Evolutionary conservation across 2,329 filamentous ascomycete genomes (phyloP).

Genomic region (Furcasterigmium furcatum): DNA sequence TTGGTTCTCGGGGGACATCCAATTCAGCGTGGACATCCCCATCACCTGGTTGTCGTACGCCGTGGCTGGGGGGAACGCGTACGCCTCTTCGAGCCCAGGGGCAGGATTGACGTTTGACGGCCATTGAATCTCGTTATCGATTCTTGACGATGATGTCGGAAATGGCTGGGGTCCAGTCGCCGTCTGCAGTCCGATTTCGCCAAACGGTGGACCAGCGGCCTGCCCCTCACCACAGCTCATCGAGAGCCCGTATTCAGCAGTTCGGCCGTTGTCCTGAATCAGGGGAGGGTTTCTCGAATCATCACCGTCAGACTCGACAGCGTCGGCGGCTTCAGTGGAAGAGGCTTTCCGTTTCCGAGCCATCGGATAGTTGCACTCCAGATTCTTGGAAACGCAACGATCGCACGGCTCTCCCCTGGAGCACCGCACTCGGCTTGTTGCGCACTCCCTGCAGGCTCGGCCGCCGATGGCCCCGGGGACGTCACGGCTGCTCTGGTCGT

Average conservation of each 20-base stretch:
- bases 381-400: conserved; percentile 3
- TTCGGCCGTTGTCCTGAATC: no score
- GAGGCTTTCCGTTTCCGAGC: conserved; percentile 2
- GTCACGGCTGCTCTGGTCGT: not conserved
- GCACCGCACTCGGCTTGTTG: conserved; percentile 8
- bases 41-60: not conserved
- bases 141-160: not conserved
- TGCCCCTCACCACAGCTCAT: no score
- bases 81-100: not conserved
- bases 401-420: conserved; percentile 7
- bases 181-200: not conserved
- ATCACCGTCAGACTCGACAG: not conserved
- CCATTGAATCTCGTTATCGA: not conserved
- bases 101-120: not conserved
- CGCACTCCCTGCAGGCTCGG: conserved; percentile 10
- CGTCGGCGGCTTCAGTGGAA: not conserved
- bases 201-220: not conserved
- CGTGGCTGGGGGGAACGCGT: not conserved
- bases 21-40: conserved; percentile 7
- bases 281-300: no score
- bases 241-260: no score
- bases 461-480: not conserved
- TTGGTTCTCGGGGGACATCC: conserved; percentile 8
- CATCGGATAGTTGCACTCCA: conserved; percentile 10
- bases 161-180: not conserved